A percentile compares a stretch with the other conserved stretches of the same genome.
These are phyloP conservation scores for Fusarium gaditjirri DNA, from an alignment of 2,329 filamentous ascomycete species.

Conservation along the genomic window DNA sequence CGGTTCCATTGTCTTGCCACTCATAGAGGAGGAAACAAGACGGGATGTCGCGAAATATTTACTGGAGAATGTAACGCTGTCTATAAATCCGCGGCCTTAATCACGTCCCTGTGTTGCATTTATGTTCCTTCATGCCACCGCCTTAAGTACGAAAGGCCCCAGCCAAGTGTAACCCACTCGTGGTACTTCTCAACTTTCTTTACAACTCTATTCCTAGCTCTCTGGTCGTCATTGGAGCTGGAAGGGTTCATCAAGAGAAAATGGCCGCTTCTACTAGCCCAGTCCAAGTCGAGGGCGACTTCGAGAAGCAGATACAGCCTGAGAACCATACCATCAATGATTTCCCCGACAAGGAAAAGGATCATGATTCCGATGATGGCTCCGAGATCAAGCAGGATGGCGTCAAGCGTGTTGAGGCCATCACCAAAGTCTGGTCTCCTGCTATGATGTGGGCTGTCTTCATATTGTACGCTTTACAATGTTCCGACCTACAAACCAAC, in stretches of 20 bases:
- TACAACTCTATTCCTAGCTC: neutral
- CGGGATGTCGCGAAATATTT: neutral
- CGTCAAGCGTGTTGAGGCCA: constrained; percentile 53
- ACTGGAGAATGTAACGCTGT: constrained; percentile 14
- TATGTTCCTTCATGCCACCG: neutral
- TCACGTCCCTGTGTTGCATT: neutral
- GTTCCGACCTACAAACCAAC: too few relatives aligned
- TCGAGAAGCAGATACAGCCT: constrained; percentile 33
- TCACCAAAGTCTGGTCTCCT: constrained; percentile 53
- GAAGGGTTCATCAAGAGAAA: neutral
- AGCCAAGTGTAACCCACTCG: neutral
- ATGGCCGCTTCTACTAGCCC: constrained; percentile 11
- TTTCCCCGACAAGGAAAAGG: constrained; percentile 22
- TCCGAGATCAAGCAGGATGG: constrained; percentile 51
- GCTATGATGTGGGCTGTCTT: constrained; percentile 54
- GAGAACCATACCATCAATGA: constrained; percentile 10
- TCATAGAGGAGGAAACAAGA: neutral
- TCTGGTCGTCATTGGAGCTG: neutral
- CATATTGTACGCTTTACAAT: constrained; percentile 47
- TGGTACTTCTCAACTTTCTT: neutral
- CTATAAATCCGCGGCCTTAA: constrained; percentile 22
- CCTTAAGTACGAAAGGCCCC: constrained; percentile 1
- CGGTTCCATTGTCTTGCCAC: constrained; percentile 13
- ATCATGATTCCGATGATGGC: constrained; percentile 32
- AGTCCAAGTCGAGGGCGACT: constrained; percentile 13